Conservation (phyloP, 176 grass and related monocot genomes). For the maize (Zea mays) region Zm-B73-REFERENCE-NAM-5.0 NC_050097.1:94878501-94879000, state of each 20-base stretch:
- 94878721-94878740: too few species aligned
- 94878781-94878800: background rate
- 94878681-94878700: too few species aligned
- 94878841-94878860: conserved; percentile 14
- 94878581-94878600: too few species aligned
- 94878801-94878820: background rate
- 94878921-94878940: background rate
- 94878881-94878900: background rate
- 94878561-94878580: too few species aligned
- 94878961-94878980: conserved; percentile 21
- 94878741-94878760: background rate
- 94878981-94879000: background rate
- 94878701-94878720: too few species aligned
- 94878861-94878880: conserved; percentile 14
- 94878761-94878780: background rate
- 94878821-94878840: background rate
- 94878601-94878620: too few species aligned
- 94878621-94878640: too few species aligned
- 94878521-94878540: too few species aligned
- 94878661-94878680: too few species aligned
- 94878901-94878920: background rate
- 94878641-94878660: too few species aligned
- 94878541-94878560: too few species aligned
- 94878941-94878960: conserved; percentile 9
- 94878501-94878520: too few species aligned